Evolutionary conservation across 257 asterid species (phyloP).

Genomic region (Ballota nigra): DNA sequence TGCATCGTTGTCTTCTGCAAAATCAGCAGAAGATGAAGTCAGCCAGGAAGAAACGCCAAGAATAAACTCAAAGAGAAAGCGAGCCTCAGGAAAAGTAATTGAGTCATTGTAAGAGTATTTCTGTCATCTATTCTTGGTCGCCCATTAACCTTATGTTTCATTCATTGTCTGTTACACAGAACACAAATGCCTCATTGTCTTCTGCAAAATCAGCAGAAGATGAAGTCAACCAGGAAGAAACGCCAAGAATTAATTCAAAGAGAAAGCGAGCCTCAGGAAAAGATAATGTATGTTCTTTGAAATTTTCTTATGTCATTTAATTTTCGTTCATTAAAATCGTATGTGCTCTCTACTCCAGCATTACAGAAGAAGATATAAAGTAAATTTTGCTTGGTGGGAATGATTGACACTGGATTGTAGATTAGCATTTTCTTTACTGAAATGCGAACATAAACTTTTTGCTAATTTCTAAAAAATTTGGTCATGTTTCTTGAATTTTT

Average conservation of each 20-base stretch:
- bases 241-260: not conserved
- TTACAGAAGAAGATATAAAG: not conserved
- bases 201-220: slow-evolving; percentile 11
- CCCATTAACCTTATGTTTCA: not conserved
- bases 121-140: not conserved
- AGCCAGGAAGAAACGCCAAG: slow-evolving; percentile 3
- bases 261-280: slow-evolving; percentile 1
- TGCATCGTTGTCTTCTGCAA: not conserved
- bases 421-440: not conserved
- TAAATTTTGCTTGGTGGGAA: not conserved
- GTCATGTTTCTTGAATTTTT: not conserved
- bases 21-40: slow-evolving; percentile 12
- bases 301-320: not conserved
- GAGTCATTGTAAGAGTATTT: not conserved
- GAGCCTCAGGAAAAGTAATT: not conserved
- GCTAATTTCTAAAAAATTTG: not conserved
- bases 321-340: not conserved
- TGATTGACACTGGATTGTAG: not conserved
- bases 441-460: not conserved
- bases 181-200: not conserved
- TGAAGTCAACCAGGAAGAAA: not conserved
- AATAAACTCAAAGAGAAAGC: not conserved
- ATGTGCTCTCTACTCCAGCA: not conserved
- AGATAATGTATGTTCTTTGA: not conserved
- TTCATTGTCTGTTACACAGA: not conserved